Conservation (phyloP, 441 rosid species). For the Brassica balearica region DNA sequence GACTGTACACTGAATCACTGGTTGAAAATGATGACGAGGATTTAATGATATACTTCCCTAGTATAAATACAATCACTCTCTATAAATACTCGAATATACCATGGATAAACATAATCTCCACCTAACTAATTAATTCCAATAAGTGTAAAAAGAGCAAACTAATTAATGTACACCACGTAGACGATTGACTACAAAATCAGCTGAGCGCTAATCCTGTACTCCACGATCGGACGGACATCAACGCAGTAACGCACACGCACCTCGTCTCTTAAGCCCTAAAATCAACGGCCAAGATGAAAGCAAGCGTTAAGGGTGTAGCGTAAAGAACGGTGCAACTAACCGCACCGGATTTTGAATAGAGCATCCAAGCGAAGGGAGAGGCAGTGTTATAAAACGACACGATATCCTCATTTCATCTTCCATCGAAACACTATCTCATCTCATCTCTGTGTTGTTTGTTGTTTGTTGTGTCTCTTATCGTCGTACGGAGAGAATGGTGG, state of each 20-base stretch:
- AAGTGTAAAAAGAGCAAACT: background rate
- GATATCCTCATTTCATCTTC: slow-evolving; percentile 29
- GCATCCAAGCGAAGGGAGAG: slow-evolving; percentile 37
- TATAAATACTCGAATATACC: slow-evolving; percentile 26
- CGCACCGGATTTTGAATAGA: slow-evolving; percentile 31
- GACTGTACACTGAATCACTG: background rate
- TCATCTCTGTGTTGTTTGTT: background rate
- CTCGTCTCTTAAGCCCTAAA: slow-evolving; percentile 17
- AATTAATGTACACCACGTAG: background rate
- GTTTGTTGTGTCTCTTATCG: background rate
- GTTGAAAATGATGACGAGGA: background rate
- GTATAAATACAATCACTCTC: background rate
- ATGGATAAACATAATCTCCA: slow-evolving; percentile 6
- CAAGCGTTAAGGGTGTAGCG: slow-evolving; percentile 32
- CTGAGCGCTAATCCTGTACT: slow-evolving; percentile 9
- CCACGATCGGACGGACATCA: slow-evolving; percentile 26
- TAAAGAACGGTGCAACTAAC: slow-evolving; percentile 4
- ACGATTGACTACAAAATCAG: slow-evolving; percentile 16
- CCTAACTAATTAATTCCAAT: slow-evolving; percentile 7
- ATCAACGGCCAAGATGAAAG: slow-evolving; percentile 11
- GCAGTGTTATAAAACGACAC: slow-evolving; percentile 44
- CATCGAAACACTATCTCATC: slow-evolving; percentile 5
- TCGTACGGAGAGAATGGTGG: slow-evolving; percentile 46
- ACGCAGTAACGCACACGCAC: background rate
- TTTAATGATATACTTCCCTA: background rate